A percentile compares a stretch with the other conserved stretches of the same genome.
Conservation (phyloP, 176 grass and related monocot genomes). For the Neostapfia colusana region DNA sequence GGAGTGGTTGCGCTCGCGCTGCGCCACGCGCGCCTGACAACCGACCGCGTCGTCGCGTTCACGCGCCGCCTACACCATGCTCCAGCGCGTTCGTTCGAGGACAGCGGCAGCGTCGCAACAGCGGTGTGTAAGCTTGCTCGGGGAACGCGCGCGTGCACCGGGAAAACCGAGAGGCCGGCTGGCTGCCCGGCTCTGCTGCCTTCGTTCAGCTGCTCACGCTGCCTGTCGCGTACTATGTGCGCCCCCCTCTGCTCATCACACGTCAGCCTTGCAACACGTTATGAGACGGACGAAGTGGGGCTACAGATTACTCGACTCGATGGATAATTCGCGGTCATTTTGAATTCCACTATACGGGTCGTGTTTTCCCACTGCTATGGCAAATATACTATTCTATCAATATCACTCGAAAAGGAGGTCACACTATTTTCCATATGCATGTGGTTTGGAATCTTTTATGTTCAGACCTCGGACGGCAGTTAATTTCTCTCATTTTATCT, state of each 20-base stretch:
- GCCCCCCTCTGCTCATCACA: neutral
- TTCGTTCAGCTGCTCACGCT: neutral
- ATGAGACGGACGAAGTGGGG: too few species aligned
- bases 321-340: too few species aligned
- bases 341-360: too few species aligned
- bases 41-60: neutral
- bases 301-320: neutral
- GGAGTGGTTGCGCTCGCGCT: neutral
- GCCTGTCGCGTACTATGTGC: neutral
- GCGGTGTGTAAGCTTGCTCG: neutral
- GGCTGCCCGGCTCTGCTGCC: too few species aligned
- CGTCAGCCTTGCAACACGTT: neutral
- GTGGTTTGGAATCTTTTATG: neutral
- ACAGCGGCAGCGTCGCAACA: neutral
- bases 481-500: neutral
- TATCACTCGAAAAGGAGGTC: too few species aligned
- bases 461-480: neutral
- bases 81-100: neutral
- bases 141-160: neutral
- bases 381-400: too few species aligned
- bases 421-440: too few species aligned
- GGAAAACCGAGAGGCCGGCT: neutral
- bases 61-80: neutral
- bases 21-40: neutral
- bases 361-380: too few species aligned